A percentile compares a stretch with the other conserved stretches of the same genome.
Evolutionary conservation across 108 stramenopile species (phyloP).

Genomic region (Aurantiochytrium sp.): DNA sequence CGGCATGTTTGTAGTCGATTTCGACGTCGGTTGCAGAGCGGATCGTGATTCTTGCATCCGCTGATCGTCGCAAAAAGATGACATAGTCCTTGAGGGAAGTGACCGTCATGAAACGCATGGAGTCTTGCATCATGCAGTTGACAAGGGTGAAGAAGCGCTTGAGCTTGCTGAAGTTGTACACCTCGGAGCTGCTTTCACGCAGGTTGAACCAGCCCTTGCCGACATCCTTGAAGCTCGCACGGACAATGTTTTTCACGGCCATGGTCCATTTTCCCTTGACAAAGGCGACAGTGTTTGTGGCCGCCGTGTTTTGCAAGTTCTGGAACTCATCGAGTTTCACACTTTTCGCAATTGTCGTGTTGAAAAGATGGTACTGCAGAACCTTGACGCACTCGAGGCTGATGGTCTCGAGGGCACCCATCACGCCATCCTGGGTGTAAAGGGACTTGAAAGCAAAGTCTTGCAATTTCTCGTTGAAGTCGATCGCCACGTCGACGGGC

Average conservation of each 20-base stretch:
- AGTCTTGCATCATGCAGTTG: slow-evolving; percentile 34
- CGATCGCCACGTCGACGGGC: slow-evolving; percentile 8
- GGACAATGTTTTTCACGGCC: slow-evolving; percentile 12
- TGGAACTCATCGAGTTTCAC: slow-evolving; percentile 38
- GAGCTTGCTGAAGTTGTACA: slow-evolving; percentile 28
- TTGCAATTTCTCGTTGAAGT: background rate
- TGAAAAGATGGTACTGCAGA: background rate
- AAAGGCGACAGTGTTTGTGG: slow-evolving; percentile 1
- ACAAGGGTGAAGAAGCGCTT: slow-evolving; percentile 24
- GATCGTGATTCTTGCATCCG: slow-evolving; percentile 28
- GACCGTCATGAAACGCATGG: slow-evolving; percentile 17
- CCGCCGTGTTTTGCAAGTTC: slow-evolving; percentile 32
- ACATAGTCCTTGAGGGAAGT: slow-evolving; percentile 28
- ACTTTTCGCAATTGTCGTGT: slow-evolving; percentile 9
- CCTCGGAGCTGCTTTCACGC: slow-evolving; percentile 17
- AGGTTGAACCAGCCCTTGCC: slow-evolving; percentile 28
- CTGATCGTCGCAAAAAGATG: slow-evolving; percentile 27
- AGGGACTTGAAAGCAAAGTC: slow-evolving; percentile 16
- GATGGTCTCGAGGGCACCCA: slow-evolving; percentile 22
- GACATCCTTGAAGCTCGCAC: background rate
- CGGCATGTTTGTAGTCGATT: background rate
- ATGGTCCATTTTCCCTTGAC: slow-evolving; percentile 38
- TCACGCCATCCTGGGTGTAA: background rate
- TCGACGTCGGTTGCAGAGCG: background rate
- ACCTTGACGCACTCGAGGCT: slow-evolving; percentile 8